phyloP scores from a whole-genome alignment of 371 early-diverging fungal genomes.

The Mucor racemosus region DNA sequence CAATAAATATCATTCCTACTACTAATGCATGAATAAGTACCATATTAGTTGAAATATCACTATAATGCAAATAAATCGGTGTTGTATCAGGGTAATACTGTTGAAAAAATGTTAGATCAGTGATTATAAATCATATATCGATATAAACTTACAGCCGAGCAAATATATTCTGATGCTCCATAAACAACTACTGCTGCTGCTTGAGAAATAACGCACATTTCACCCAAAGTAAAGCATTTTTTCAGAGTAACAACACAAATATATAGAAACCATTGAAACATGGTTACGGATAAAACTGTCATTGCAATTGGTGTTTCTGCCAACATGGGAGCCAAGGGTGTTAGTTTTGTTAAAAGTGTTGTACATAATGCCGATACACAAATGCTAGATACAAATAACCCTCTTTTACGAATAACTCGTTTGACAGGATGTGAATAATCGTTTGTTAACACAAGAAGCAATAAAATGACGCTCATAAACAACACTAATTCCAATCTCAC shows the following conservation, averaged over 20 bases:
- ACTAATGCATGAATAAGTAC: slow-evolving; percentile 57
- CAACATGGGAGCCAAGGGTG: slow-evolving; percentile 34
- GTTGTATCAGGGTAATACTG: slow-evolving; percentile 33
- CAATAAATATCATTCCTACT: slow-evolving; percentile 76
- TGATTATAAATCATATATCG: not conserved
- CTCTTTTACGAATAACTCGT: slow-evolving; percentile 43
- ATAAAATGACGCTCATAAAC: slow-evolving; percentile 37
- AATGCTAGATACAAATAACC: slow-evolving; percentile 44
- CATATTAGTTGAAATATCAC: slow-evolving; percentile 34
- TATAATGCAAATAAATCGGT: slow-evolving; percentile 31
- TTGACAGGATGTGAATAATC: slow-evolving; percentile 40
- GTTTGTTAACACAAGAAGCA: slow-evolving; percentile 34
- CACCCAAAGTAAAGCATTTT: slow-evolving; percentile 71
- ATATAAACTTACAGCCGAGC: slow-evolving; percentile 23
- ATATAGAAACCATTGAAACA: slow-evolving; percentile 52
- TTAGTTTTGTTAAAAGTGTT: slow-evolving; percentile 27
- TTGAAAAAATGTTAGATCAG: not conserved
- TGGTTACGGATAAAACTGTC: slow-evolving; percentile 34
- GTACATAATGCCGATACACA: slow-evolving; percentile 38
- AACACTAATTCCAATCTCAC: slow-evolving; percentile 41
- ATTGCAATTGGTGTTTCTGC: slow-evolving; percentile 29
- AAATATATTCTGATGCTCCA: slow-evolving; percentile 42
- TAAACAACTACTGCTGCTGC: slow-evolving; percentile 57
- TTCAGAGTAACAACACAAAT: slow-evolving; percentile 47
- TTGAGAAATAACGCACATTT: slow-evolving; percentile 69